Conservation (phyloP, 1,139 yeast species). For the Oligophagozyma castellii region DNA sequence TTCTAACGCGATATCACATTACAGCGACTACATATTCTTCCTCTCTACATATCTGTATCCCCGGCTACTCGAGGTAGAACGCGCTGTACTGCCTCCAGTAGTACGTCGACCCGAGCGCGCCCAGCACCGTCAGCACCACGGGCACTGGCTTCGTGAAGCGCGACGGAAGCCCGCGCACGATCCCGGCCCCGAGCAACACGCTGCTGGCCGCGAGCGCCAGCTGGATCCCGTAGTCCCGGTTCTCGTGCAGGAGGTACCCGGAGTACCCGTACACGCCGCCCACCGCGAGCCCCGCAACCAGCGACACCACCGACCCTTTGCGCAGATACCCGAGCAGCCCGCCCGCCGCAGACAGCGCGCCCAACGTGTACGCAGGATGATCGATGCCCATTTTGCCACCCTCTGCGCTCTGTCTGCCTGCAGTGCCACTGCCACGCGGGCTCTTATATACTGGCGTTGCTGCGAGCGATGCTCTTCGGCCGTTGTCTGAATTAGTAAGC, state of each 20-base stretch:
- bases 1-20: too few relatives aligned
- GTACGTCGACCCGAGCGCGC: conserved; percentile 52
- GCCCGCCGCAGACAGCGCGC: conserved; percentile 63
- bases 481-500: too few relatives aligned
- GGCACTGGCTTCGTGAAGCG: conserved; percentile 67
- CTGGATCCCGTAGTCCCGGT: conserved; percentile 71
- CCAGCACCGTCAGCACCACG: conserved; percentile 46
- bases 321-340: conserved; percentile 54
- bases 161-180: conserved; percentile 50
- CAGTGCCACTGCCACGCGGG: too few relatives aligned
- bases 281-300: conserved; percentile 62
- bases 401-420: too few relatives aligned
- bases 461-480: too few relatives aligned
- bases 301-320: conserved; percentile 60
- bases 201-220: conserved; percentile 63
- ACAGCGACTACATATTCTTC: too few relatives aligned
- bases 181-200: conserved; percentile 52
- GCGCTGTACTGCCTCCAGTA: conserved; percentile 61
- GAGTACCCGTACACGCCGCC: conserved; percentile 61
- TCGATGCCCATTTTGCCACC: conserved; percentile 33
- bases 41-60: too few relatives aligned
- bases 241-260: conserved; percentile 61
- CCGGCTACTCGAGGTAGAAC: too few relatives aligned
- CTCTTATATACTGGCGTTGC: too few relatives aligned
- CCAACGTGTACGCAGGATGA: conserved; percentile 66